A percentile compares a stretch with the other conserved stretches of the same genome.
These are phyloP conservation scores for Acer saccharum DNA, from an alignment of 345 rosid genomes.

Conservation along the genomic window DNA sequence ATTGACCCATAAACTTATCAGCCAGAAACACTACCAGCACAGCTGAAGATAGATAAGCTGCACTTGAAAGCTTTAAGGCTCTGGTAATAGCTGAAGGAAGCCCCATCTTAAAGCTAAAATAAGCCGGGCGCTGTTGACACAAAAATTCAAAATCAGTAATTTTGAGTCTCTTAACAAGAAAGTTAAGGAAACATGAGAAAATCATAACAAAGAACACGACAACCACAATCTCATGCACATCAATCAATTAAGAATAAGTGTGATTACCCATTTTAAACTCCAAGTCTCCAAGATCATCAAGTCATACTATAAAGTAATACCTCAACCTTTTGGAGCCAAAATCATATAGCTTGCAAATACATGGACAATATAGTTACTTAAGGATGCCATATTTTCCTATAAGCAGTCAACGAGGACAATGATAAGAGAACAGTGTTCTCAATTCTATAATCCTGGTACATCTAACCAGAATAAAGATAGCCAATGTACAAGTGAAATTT, in stretches of 20 bases:
- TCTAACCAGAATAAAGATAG: not conserved
- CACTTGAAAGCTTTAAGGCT: conserved; percentile 63
- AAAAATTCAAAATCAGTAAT: conserved; percentile 19
- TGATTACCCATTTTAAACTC: not conserved
- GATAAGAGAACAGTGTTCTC: not conserved
- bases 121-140: conserved; percentile 66
- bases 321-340: not conserved
- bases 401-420: not conserved
- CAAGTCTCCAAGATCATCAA: not conserved
- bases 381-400: not conserved
- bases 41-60: conserved; percentile 48
- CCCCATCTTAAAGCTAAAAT: conserved; percentile 90
- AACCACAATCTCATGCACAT: not conserved
- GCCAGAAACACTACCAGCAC: conserved; percentile 47
- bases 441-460: not conserved
- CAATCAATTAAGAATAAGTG: too few relatives aligned
- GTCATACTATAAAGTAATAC: not conserved
- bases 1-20: conserved; percentile 35
- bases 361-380: not conserved
- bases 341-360: not conserved
- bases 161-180: conserved; percentile 6
- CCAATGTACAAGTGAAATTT: not conserved
- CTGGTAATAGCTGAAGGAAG: conserved; percentile 52
- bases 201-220: not conserved
- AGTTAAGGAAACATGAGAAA: not conserved